Evolutionary conservation across 2,329 filamentous ascomycete species (phyloP).

Genomic region (Penicillium sp.): DNA sequence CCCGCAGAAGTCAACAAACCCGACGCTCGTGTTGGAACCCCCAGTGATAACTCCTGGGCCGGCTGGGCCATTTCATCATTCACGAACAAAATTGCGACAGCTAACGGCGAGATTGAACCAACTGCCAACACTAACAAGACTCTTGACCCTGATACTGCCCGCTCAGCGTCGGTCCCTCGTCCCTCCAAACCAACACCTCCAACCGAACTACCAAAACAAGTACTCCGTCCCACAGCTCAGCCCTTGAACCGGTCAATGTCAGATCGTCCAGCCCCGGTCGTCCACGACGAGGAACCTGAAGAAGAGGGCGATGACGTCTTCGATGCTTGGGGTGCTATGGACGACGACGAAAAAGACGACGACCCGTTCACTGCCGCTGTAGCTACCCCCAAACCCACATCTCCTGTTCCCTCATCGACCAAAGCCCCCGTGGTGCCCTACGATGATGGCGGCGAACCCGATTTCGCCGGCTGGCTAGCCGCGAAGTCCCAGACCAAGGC

Average conservation of each 20-base stretch:
- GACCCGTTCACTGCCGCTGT: constrained; percentile 32
- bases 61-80: constrained; percentile 99
- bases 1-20: constrained; percentile 39
- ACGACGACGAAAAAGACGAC: constrained; percentile 45
- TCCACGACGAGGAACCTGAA: constrained; percentile 34
- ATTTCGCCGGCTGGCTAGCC: constrained; percentile 91
- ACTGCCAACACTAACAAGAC: constrained; percentile 42
- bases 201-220: constrained; percentile 18
- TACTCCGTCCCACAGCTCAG: constrained; percentile 21
- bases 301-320: constrained; percentile 54
- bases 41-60: constrained; percentile 67
- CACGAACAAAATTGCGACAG: constrained; percentile 80
- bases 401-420: constrained; percentile 23
- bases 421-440: constrained; percentile 47
- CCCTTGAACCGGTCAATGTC: constrained; percentile 35
- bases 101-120: constrained; percentile 75
- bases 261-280: constrained; percentile 32
- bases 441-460: constrained; percentile 78
- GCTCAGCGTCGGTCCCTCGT: constrained; percentile 45
- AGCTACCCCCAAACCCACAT: constrained; percentile 20
- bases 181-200: constrained; percentile 28
- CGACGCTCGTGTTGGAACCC: constrained; percentile 69
- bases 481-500: constrained; percentile 70
- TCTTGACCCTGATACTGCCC: constrained; percentile 36
- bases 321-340: constrained; percentile 65